Percentiles rank a stretch among this genome's conserved stretches.
phyloP scores from a whole-genome alignment of 345 rosid species.

The Garcia nutans region DNA sequence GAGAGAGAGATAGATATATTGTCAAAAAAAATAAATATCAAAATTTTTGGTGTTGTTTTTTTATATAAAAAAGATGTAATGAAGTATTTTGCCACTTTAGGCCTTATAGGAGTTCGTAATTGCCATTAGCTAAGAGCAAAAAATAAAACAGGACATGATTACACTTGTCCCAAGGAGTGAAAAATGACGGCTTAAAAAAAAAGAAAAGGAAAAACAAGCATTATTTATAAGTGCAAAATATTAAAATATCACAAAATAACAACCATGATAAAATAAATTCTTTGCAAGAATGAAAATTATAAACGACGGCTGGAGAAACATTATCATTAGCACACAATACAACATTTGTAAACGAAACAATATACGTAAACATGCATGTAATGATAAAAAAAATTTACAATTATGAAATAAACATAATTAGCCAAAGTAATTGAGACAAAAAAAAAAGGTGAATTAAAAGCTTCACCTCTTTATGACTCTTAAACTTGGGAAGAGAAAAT shows the following conservation, averaged over 20 bases:
- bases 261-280: neutral
- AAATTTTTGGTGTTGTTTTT: too few relatives aligned
- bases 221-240: too few relatives aligned
- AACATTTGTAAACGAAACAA: neutral
- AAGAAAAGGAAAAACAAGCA: neutral
- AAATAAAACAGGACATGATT: neutral
- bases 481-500: neutral
- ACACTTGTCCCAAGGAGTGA: neutral
- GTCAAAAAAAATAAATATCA: too few relatives aligned
- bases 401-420: slow-evolving; percentile 7
- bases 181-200: neutral
- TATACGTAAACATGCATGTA: slow-evolving; percentile 16
- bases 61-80: too few relatives aligned
- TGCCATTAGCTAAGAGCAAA: too few relatives aligned
- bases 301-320: slow-evolving; percentile 6
- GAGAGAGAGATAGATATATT: too few relatives aligned
- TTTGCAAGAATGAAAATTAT: neutral
- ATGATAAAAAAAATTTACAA: slow-evolving; percentile 14
- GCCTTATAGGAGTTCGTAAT: too few relatives aligned
- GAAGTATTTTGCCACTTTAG: too few relatives aligned
- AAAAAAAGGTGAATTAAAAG: slow-evolving; percentile 30
- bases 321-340: slow-evolving; percentile 1
- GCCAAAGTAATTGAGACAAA: neutral
- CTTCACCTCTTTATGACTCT: slow-evolving; percentile 16
- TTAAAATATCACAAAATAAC: too few relatives aligned